A percentile compares a stretch with the other conserved stretches of the same genome.
phyloP scores from a whole-genome alignment of 1,139 yeast genomes.

The Blastobotrys buckinghamii region DNA sequence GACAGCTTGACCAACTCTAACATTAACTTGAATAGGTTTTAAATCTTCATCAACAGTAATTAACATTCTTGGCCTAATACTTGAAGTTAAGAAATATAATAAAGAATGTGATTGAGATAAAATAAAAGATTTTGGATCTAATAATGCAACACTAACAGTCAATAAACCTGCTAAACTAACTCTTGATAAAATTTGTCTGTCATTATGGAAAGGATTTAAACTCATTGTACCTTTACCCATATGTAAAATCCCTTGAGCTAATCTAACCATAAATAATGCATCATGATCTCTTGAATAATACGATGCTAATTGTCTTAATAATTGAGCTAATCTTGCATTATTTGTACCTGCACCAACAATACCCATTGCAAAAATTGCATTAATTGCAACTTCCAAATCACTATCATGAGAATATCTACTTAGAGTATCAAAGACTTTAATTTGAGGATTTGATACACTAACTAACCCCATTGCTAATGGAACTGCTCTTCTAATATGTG shows the following conservation, averaged over 20 bases:
- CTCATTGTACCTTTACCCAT: conserved; percentile 94
- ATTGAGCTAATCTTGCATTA: conserved; percentile 95
- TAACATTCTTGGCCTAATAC: conserved; percentile 89
- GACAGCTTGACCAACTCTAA: conserved; percentile 97
- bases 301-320: conserved; percentile 88
- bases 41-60: conserved; percentile 87
- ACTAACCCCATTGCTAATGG: conserved; percentile 97
- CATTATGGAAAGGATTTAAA: conserved; percentile 82
- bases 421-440: conserved; percentile 94
- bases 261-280: conserved; percentile 84
- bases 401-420: conserved; percentile 96
- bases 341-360: conserved; percentile 98
- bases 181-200: conserved; percentile 80
- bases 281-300: conserved; percentile 90
- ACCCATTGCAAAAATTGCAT: conserved; percentile 96
- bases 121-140: conserved; percentile 74
- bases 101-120: conserved; percentile 66
- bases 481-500: conserved; percentile 86
- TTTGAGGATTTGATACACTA: conserved; percentile 90
- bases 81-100: conserved; percentile 80
- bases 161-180: conserved; percentile 86
- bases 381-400: conserved; percentile 90
- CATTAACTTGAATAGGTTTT: conserved; percentile 88
- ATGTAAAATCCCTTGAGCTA: conserved; percentile 92
- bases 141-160: conserved; percentile 75